Evolutionary conservation across 495 filamentous ascomycete genomes (phyloP), one percentile per base, ranked within the genome.

Genomic region (Daldinia caldariorum): DNA sequence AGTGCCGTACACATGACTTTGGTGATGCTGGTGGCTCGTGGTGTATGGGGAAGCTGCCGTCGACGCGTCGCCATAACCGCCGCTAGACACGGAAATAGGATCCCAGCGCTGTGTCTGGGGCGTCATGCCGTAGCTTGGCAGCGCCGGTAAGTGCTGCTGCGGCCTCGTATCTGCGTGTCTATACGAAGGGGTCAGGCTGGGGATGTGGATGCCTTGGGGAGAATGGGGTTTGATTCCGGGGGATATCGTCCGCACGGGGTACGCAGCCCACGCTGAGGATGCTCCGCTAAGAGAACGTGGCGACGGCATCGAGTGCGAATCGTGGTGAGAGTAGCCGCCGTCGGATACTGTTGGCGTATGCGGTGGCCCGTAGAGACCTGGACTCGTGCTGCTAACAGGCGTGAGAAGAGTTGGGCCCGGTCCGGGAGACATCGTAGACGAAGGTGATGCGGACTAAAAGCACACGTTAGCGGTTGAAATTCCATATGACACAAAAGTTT

Each of bases 281-380:
- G 71, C 77, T 2, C 80, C 81, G 6, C 76, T 72, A 0, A 84
- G 72, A 3, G 79, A 78, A 0, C 82, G 78, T n/a, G 80, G 80
- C 26, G 81, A 83, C 1, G 78, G 65, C 43, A 81, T 71, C 22
- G 80, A 75, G 18, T 83, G 79, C 13, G 74, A 69, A n/a, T 79
- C 79, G 66, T 81, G 79, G 67, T 83, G 79, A 5, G 70, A 64
- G 35, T 66, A 66, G 18, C 75, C 57, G 18, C 71, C 62, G 41
- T 84, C 76, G 0, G 78, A 71, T 16, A 79, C 68, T 0, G 80
- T 78, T 4, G 80, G 79, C 0, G 82, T 79, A 12, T 81, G 81
- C 7, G 83, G 70, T 13, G 74, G 56, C 1, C 76, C 74, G 63
- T 81, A 83, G 32, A 79, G 68, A 1, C 76, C 73, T 6, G 75